Evolutionary conservation across 805 yeast species (phyloP), one percentile per base, ranked within the genome.

Genomic region (Candida anglica): DNA sequence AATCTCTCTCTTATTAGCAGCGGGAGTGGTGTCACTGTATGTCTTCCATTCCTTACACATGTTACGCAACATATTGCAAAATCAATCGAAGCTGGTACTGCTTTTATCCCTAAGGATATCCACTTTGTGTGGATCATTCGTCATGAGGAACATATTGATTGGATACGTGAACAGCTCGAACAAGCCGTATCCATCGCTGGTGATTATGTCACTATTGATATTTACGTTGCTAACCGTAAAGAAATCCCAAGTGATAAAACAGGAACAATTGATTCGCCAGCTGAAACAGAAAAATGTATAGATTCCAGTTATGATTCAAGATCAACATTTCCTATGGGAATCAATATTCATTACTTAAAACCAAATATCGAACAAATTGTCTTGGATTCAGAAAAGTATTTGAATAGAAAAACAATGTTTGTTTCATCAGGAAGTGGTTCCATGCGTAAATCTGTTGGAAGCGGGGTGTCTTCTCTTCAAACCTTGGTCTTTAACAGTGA

Each of bases 1-100:
- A 61, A 66, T 28, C 51, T 71, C 6, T 47, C 58, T 7, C 44
- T 75, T 16, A 14, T 73, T 2, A 54, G 74, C 15, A 55, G 75
- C 1, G 82, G 82, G 3, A 63, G 73, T 29, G 81, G 82, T 26
- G 63, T 75, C 11, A 61, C 78, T 3, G 74, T 71, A 0, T 60
- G 73, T 2, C 37, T 72, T 15, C 75, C 81, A 8, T 73, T 69
- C 39, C 44, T 70, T 30, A 41, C 50, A 2, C 43, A 44, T 17
- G 36, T 59, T 17, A 42, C 52, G 4, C 55, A 39, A 39, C 48
- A 38, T 37, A 45, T 32, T 24, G 44, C 0, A 5, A 24, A 16
- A 3, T 28, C 31, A 23, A 30, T 41, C 5, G 30, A 35, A 19
- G 21, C 36, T 8, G 26, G 31, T 17, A 30, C 39, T 15, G 50